phyloP scores from a whole-genome alignment of 495 filamentous ascomycete genomes.

The Tuber indicum region DNA sequence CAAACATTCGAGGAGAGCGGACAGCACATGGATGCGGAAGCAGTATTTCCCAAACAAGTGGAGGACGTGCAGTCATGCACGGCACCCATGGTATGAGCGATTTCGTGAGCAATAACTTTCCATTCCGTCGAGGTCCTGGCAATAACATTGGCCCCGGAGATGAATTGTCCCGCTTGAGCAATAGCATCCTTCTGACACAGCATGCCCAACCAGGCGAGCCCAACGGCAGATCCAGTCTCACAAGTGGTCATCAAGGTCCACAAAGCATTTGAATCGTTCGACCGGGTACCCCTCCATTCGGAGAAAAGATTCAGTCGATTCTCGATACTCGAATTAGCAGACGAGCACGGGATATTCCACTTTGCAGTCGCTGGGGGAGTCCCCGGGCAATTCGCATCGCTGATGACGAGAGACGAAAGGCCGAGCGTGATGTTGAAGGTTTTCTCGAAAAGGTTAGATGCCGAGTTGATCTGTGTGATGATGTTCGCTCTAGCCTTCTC shows the following conservation, averaged over 20 bases:
- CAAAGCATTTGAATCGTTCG: constrained; percentile 71
- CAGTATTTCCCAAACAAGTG: constrained; percentile 59
- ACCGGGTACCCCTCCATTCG: constrained; percentile 66
- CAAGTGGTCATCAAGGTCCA: constrained; percentile 91
- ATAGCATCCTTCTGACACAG: constrained; percentile 62
- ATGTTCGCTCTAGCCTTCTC: constrained; percentile 61
- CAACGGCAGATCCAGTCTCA: constrained; percentile 77
- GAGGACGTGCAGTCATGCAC: constrained; percentile 77
- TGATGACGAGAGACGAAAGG: constrained; percentile 75
- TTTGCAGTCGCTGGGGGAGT: constrained; percentile 56
- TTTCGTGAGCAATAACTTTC: constrained; percentile 96
- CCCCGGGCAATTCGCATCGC: constrained; percentile 59
- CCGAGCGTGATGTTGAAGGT: constrained; percentile 93
- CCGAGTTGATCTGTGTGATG: constrained; percentile 76
- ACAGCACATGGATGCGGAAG: constrained; percentile 75
- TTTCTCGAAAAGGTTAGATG: constrained; percentile 77
- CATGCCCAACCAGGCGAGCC: constrained; percentile 87
- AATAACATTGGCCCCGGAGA: constrained; percentile 84
- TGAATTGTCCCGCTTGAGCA: constrained; percentile 26
- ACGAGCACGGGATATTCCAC: constrained; percentile 73
- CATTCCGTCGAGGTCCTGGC: constrained; percentile 76
- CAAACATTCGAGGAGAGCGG: constrained; percentile 65
- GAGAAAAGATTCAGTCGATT: constrained; percentile 83
- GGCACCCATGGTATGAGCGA: constrained; percentile 91
- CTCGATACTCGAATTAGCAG: constrained; percentile 56